Evolutionary conservation across 2,329 filamentous ascomycete genomes (phyloP).

Genomic region (Cladophialophora exuberans): DNA sequence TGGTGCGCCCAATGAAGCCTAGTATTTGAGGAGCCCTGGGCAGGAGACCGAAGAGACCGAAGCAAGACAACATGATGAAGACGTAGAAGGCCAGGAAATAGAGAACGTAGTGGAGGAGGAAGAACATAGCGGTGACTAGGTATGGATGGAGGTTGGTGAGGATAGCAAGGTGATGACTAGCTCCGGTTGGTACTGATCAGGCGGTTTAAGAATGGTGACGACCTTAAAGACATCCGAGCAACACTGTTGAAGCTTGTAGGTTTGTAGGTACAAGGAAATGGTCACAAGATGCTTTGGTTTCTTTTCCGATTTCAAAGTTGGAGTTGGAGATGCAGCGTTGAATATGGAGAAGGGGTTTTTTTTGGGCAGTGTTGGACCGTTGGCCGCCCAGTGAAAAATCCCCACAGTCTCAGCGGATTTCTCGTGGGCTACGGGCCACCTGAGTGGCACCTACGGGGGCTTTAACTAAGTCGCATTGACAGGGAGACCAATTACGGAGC

Average conservation of each 20-base stretch:
- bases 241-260: not conserved
- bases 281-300: slow-evolving; percentile 12
- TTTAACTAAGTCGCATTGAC: too few relatives aligned
- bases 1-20: slow-evolving; percentile 50
- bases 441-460: too few relatives aligned
- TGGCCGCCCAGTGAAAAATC: too few relatives aligned
- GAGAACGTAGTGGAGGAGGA: slow-evolving; percentile 38
- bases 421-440: too few relatives aligned
- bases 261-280: slow-evolving; percentile 1
- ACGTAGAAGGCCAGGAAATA: slow-evolving; percentile 64
- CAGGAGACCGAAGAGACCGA: slow-evolving; percentile 47
- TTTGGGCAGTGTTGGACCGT: too few relatives aligned
- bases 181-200: slow-evolving; percentile 3
- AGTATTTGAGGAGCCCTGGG: slow-evolving; percentile 40
- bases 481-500: too few relatives aligned
- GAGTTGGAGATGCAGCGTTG: slow-evolving; percentile 9
- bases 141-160: not conserved
- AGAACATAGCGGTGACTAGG: slow-evolving; percentile 28
- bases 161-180: not conserved
- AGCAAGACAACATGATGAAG: slow-evolving; percentile 61
- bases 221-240: slow-evolving; percentile 10
- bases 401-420: too few relatives aligned
- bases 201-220: not conserved
- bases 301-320: too few relatives aligned
- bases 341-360: too few relatives aligned